Evolutionary conservation across 2,329 filamentous ascomycete species (phyloP), one percentile per base, ranked within the genome.

Genomic region (Decorospora gaudefroyi): DNA sequence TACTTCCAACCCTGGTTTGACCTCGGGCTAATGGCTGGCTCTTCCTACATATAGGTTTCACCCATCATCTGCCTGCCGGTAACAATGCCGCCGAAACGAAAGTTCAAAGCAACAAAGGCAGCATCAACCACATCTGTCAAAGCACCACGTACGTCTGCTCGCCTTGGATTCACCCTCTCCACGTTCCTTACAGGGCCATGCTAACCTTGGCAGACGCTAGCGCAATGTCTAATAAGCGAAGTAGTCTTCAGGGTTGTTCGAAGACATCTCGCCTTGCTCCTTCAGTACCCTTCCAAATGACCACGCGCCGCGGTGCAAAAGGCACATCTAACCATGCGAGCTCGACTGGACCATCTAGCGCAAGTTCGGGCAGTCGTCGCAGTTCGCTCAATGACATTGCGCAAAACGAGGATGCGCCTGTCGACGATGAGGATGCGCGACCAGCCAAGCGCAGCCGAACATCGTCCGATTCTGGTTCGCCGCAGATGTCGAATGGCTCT

Each of bases 241-340:
- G 53, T 60, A 61, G 51, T 62, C 46, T 55, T 53, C 62, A 59
- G 47, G 58, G 59, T 55, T n/a, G n/a, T n/a, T 56, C 49, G 44
- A 69, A 59, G 55, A 55, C 64, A 50, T 68, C 68, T 53, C 65
- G 72, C 55, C 72, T 76, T 51, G 70, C 72, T 62, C 74, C 74
- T 52, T 73, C 74, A 47, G 68, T 72, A 63, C 72, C 74, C 39
- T 65, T 76, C 59, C 74, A 76, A 62, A 78, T 78, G 75, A 76
- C 71, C 44, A 77, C 74, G 36, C 70, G 75, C 44, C 68, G 67
- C 57, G 69, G 69, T 63, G 66, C 67, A 58, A 69, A 68, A 51
- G 66, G 63, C 47, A 65, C 62, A 37, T 71, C 69, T 37, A 65
- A 62, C 46, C 62, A 64, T 42, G 62, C 59, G 38, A 69, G 61